A percentile compares a stretch with the other conserved stretches of the same genome.
These are phyloP conservation scores for Malassezia nana DNA, from an alignment of 1,284 basidiomycete species.

Conservation along the genomic window DNA sequence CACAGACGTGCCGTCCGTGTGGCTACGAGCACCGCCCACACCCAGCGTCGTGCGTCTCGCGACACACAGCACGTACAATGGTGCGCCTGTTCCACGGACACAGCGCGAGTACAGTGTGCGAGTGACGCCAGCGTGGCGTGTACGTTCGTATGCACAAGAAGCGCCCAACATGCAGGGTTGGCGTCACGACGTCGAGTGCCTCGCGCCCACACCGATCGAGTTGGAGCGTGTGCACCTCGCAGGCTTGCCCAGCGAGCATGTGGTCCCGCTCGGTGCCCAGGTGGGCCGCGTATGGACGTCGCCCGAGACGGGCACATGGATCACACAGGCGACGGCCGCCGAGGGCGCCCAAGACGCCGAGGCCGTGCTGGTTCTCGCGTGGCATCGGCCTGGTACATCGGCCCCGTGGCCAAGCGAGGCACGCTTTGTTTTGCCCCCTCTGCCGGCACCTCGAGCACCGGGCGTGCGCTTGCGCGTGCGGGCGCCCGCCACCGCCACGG, in stretches of 20 bases:
- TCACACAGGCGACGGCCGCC: not conserved
- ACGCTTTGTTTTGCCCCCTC: not conserved
- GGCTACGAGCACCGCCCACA: constrained; percentile 5
- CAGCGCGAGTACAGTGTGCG: not conserved
- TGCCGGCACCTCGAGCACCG: not conserved
- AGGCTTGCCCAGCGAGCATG: not conserved
- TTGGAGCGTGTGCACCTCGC: not conserved
- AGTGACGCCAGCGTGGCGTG: not conserved
- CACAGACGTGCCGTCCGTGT: not conserved
- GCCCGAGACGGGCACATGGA: not conserved
- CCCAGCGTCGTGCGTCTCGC: not conserved
- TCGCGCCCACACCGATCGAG: not conserved
- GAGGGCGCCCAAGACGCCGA: not conserved
- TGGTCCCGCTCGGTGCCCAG: not conserved
- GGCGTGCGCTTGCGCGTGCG: not conserved
- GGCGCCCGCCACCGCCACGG: not conserved
- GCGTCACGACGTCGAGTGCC: not conserved
- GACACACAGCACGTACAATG: not conserved
- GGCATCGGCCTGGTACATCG: not conserved
- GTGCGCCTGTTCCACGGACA: not conserved
- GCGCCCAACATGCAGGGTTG: not conserved
- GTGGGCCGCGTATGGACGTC: not conserved
- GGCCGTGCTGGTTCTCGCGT: not conserved
- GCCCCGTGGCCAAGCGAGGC: not conserved
- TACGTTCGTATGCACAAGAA: not conserved